Percentiles rank a stretch among this genome's conserved stretches.
phyloP scores from a whole-genome alignment of 257 asterid genomes.

The Ilex asprella region DNA sequence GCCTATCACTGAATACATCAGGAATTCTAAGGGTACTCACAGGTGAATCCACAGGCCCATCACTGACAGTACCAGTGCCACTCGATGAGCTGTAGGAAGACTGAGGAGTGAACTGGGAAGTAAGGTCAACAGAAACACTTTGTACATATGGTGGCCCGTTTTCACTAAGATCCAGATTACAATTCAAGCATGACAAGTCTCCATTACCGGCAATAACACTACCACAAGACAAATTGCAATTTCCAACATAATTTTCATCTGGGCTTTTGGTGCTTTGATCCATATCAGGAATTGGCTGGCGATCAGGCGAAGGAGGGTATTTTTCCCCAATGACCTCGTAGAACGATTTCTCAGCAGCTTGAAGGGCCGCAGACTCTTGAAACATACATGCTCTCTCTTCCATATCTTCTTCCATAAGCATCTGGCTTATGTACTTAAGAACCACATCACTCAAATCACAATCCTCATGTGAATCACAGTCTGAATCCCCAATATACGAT shows the following conservation, averaged over 20 bases:
- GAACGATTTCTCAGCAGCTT: neutral
- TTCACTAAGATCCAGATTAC: conserved; percentile 24
- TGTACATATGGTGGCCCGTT: neutral
- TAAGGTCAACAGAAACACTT: neutral
- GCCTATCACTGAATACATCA: conserved; percentile 35
- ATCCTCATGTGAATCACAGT: neutral
- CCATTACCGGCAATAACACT: conserved; percentile 12
- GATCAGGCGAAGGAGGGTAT: neutral
- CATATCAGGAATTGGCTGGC: neutral
- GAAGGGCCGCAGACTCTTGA: neutral
- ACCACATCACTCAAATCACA: neutral
- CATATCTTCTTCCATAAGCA: neutral
- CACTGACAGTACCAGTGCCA: conserved; percentile 1
- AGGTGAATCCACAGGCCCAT: conserved; percentile 13
- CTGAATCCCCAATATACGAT: neutral
- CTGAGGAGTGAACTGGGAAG: conserved; percentile 6
- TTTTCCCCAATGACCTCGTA: neutral
- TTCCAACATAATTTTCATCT: conserved; percentile 20
- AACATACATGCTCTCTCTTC: neutral
- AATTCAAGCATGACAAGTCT: conserved; percentile 28
- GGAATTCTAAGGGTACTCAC: conserved; percentile 22
- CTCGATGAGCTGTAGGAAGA: conserved; percentile 8
- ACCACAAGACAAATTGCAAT: conserved; percentile 3
- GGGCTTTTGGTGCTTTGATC: conserved; percentile 1
- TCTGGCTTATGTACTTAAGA: neutral